A percentile compares a stretch with the other conserved stretches of the same genome.
Conservation (phyloP, 768 basidiomycete genomes). For the Phanerodontia chrysosporium region DNA sequence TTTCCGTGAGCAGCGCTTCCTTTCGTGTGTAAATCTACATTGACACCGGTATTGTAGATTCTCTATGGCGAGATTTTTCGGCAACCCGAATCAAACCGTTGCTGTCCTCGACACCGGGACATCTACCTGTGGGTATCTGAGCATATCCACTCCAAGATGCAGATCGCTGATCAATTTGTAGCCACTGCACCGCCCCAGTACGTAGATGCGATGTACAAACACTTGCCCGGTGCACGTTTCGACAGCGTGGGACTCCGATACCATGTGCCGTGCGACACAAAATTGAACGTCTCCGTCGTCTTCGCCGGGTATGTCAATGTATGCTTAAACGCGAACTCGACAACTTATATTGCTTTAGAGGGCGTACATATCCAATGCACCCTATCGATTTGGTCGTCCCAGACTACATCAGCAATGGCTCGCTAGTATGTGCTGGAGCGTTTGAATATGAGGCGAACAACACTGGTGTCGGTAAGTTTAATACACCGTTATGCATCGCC, state of each 20-base stretch:
- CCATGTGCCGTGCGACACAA: slow-evolving; percentile 17
- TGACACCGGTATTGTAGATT: too few relatives aligned
- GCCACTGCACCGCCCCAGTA: slow-evolving; percentile 9
- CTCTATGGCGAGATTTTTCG: too few relatives aligned
- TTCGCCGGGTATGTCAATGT: slow-evolving; percentile 12
- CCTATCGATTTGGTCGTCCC: background rate
- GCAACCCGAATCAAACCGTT: background rate
- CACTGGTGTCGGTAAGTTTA: too few relatives aligned
- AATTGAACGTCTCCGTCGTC: slow-evolving; percentile 14
- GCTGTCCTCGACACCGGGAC: slow-evolving; percentile 18
- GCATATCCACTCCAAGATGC: too few relatives aligned
- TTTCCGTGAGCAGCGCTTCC: too few relatives aligned
- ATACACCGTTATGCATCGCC: too few relatives aligned
- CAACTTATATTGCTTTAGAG: too few relatives aligned
- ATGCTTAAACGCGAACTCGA: background rate
- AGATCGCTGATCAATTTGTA: background rate
- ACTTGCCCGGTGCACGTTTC: slow-evolving; percentile 13
- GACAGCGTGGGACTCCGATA: slow-evolving; percentile 1
- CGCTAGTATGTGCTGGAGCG: too few relatives aligned
- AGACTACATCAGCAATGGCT: too few relatives aligned
- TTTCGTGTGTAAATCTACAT: too few relatives aligned
- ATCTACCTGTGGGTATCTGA: background rate
- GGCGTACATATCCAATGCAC: too few relatives aligned
- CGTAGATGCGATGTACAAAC: slow-evolving; percentile 17
- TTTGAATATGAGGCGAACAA: too few relatives aligned